Conservation (phyloP, 129 eudicot genomes). For the Flaveria brownii region DNA sequence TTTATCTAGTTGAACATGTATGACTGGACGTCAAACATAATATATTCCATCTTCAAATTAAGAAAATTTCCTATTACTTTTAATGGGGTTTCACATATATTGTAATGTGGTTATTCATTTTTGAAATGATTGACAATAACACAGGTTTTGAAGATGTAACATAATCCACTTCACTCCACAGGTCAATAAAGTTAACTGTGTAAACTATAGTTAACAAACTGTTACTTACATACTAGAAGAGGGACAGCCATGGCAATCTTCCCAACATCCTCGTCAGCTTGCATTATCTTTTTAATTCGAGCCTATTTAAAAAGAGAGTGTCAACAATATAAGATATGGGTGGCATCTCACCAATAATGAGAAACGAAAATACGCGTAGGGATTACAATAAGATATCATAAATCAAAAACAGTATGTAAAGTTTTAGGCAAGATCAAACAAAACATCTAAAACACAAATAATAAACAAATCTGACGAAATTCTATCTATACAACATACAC, state of each 20-base stretch:
- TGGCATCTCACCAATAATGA: slow-evolving; percentile 3
- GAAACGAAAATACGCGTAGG: neutral
- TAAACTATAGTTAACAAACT: neutral
- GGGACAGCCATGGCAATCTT: slow-evolving; percentile 99
- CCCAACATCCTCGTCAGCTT: slow-evolving; percentile 96
- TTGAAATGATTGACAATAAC: neutral
- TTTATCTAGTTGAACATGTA: neutral
- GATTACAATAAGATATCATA: neutral
- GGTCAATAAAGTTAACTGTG: neutral
- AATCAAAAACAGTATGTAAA: neutral
- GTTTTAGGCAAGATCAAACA: neutral
- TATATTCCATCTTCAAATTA: neutral
- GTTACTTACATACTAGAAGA: slow-evolving; percentile 79
- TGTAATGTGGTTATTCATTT: neutral
- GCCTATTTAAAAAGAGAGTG: slow-evolving; percentile 47
- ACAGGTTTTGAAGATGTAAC: neutral
- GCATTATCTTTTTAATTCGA: slow-evolving; percentile 92
- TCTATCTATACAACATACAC: neutral
- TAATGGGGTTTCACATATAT: neutral
- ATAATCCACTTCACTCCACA: neutral
- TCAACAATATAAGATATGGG: neutral
- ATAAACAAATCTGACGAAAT: neutral
- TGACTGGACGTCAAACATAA: neutral
- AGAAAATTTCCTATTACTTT: neutral
- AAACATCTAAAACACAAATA: neutral